Evolutionary conservation across 108 stramenopile genomes (phyloP), one percentile per base, ranked within the genome.

Genomic region (Cyclostephanos tholiformis): DNA sequence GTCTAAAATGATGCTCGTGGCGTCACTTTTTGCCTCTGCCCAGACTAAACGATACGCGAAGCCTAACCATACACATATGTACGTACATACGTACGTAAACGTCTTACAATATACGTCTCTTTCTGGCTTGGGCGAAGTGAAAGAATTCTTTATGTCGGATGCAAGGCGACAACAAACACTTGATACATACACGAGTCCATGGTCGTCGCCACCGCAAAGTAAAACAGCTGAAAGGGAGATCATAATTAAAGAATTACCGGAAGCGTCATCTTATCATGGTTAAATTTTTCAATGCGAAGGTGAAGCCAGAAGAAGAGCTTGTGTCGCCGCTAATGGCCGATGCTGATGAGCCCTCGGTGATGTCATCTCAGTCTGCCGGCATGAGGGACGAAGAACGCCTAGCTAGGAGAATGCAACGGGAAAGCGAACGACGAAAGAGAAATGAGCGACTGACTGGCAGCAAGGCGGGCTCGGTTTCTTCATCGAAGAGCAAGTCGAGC

Each of bases 331-430:
- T 39, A 0, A 62, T 62, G 61, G 36, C 36, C 7, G 61, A 62
- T 19, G 19, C 36, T 20, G 61, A 62, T 19, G 61, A 41, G 61
- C 35, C 35, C 20, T 22, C 17, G 30, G 22, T 22, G 61, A 20
- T 16, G 36, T 62, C 41, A 23, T 35, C 32, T 36, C 46, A 27
- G 22, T 41, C 59, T 49, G 2, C 60, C 32, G 19, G 52, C 23
- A 19, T 20, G 29, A 65, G 35, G 19, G 56, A 74, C 14, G 19
- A 36, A n/a, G 16, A 53, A 20, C 72, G 49, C 25, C 63, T 55
- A n/a, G 25, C 36, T 1, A 64, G 63, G 22, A 51, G 23, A 22
- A 23, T 27, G 63, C 53, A 57, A 12, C 72, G 72, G 43, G 72
- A 63, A 2, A 53, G 53, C 29, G 55, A 49, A 22, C 72, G 72